A percentile compares a stretch with the other conserved stretches of the same genome.
Conservation (phyloP, 169 alveolate species). For the Perkinsus marinus region DNA sequence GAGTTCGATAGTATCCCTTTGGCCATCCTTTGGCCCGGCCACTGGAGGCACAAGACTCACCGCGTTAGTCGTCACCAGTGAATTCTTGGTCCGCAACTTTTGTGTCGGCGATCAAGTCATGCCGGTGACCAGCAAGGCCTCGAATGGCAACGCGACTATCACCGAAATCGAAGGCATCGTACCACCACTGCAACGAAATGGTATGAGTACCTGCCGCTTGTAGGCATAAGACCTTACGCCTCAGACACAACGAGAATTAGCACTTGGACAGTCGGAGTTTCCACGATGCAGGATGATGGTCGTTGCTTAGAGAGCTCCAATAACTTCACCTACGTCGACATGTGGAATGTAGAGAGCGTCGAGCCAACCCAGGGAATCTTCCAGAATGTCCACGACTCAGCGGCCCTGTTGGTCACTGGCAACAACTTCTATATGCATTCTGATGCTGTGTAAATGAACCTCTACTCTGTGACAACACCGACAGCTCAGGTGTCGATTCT, state of each 20-base stretch:
- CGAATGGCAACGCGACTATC: not conserved
- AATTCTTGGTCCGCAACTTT: not conserved
- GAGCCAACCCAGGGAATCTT: not conserved
- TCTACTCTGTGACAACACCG: not conserved
- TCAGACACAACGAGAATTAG: not conserved
- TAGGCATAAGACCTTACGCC: too few species aligned
- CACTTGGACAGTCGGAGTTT: not conserved
- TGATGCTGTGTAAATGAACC: not conserved
- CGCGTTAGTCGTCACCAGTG: not conserved
- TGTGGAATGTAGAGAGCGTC: not conserved
- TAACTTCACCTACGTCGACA: not conserved
- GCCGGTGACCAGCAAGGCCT: not conserved
- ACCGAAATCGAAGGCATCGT: not conserved
- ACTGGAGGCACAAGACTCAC: not conserved
- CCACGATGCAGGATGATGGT: not conserved
- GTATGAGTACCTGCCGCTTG: too few species aligned
- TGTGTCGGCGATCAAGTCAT: not conserved
- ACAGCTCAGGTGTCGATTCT: not conserved
- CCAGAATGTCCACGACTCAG: not conserved
- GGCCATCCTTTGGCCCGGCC: not conserved
- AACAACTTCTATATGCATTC: not conserved
- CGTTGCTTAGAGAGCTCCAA: not conserved
- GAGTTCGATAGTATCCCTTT: not conserved
- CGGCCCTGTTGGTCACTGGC: not conserved
- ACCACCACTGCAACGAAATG: not conserved